Evolutionary conservation across 441 rosid genomes (phyloP).

Genomic region (Euphorbia schlechtendalii): DNA sequence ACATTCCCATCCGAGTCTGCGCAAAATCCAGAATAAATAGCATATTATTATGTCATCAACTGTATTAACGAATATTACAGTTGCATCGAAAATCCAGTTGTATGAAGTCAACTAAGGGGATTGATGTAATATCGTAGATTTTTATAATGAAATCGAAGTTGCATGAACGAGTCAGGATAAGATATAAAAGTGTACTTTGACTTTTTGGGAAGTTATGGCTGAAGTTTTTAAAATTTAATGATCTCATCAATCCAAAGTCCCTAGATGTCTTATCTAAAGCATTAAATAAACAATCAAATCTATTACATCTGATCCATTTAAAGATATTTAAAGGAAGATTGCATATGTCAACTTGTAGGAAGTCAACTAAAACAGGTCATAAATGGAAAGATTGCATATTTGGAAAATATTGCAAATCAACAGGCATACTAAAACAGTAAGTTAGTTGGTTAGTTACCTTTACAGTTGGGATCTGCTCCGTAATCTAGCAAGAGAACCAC

Average conservation of each 20-base stretch:
- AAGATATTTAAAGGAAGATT: not conserved
- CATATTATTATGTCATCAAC: not conserved
- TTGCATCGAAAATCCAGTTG: slow-evolving; percentile 7
- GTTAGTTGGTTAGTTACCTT: slow-evolving; percentile 42
- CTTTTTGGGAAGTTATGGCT: slow-evolving; percentile 3
- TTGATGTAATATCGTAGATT: not conserved
- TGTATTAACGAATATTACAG: not conserved
- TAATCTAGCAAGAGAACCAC: slow-evolving; percentile 54
- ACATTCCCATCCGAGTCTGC: slow-evolving; percentile 9
- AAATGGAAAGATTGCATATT: not conserved
- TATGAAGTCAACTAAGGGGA: not conserved
- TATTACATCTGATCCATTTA: not conserved
- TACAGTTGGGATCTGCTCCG: slow-evolving; percentile 50
- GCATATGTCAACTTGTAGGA: too few relatives aligned
- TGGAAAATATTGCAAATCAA: too few relatives aligned
- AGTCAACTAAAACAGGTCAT: not conserved
- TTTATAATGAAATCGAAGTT: slow-evolving; percentile 9
- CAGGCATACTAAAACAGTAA: too few relatives aligned
- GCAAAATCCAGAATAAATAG: too few relatives aligned
- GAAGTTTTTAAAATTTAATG: not conserved
- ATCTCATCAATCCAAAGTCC: slow-evolving; percentile 4
- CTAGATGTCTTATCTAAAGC: slow-evolving; percentile 2
- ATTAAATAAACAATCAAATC: not conserved
- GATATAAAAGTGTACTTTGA: not conserved
- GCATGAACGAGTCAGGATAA: slow-evolving; percentile 14